Percentiles rank a stretch among this genome's conserved stretches.
Evolutionary conservation across 768 basidiomycete genomes (phyloP).

Genomic region (Boletus rufocinnamomeus): DNA sequence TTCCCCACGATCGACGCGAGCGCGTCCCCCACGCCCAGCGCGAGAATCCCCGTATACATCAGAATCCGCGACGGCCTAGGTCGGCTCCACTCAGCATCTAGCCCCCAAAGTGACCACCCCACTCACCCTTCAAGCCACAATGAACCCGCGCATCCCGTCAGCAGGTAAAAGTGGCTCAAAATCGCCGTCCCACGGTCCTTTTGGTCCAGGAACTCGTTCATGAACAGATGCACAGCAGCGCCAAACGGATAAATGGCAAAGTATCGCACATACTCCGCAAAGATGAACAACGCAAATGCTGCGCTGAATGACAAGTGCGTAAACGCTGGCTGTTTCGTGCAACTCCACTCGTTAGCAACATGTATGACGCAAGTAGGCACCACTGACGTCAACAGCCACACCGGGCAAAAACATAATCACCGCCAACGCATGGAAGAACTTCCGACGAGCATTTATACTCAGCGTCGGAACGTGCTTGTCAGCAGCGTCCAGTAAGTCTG

Average conservation of each 20-base stretch:
- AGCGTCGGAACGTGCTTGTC: conserved; percentile 90
- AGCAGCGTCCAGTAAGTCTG: conserved; percentile 75
- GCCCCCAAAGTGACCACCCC: background rate
- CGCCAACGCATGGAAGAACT: conserved; percentile 95
- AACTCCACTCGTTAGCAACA: conserved; percentile 17
- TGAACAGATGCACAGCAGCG: conserved; percentile 89
- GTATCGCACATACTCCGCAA: conserved; percentile 97
- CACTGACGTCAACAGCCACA: conserved; percentile 84
- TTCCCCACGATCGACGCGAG: conserved; percentile 92
- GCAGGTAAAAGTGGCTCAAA: conserved; percentile 93
- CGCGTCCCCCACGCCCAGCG: conserved; percentile 92
- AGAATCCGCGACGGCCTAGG: conserved; percentile 51
- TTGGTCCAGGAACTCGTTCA: conserved; percentile 96
- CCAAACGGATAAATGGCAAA: conserved; percentile 98
- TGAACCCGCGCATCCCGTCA: conserved; percentile 92
- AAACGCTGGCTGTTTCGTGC: conserved; percentile 79
- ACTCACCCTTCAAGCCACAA: conserved; percentile 94
- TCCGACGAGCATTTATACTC: conserved; percentile 87
- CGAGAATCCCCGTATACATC: conserved; percentile 83
- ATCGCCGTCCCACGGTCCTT: conserved; percentile 96
- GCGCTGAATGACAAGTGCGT: conserved; percentile 92
- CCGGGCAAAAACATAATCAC: conserved; percentile 98
- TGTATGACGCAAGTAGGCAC: conserved; percentile 7
- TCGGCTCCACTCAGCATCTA: conserved; percentile 8
- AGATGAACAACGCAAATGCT: conserved; percentile 93